Conservation (phyloP, 495 filamentous ascomycete genomes). For the Clavariopsis aquatica region DNA sequence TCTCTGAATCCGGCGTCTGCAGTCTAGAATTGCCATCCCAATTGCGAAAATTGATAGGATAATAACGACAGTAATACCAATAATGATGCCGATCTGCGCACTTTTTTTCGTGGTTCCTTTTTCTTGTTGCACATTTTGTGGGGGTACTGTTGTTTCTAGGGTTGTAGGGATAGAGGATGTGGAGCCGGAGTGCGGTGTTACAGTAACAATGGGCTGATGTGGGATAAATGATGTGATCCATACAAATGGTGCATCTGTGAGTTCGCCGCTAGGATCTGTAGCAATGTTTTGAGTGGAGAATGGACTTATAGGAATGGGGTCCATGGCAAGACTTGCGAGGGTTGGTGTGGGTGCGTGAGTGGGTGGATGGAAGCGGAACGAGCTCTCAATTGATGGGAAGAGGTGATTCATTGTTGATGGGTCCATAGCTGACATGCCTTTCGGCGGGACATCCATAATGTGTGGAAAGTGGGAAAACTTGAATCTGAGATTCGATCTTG, state of each 20-base stretch:
- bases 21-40: neutral
- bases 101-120: neutral
- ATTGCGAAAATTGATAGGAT: slow-evolving; percentile 14
- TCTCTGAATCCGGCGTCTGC: neutral
- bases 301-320: neutral
- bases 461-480: neutral
- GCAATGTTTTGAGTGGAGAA: neutral
- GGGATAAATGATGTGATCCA: slow-evolving; percentile 10
- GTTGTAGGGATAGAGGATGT: neutral
- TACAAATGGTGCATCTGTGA: neutral
- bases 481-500: neutral
- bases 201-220: neutral
- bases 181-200: neutral
- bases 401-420: neutral
- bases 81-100: slow-evolving; percentile 21
- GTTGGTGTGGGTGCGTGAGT: neutral
- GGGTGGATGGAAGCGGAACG: slow-evolving; percentile 13
- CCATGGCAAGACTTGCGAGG: neutral
- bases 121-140: neutral
- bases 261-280: neutral
- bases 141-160: neutral
- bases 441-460: neutral
- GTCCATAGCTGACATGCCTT: neutral
- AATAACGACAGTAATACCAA: slow-evolving; percentile 18
- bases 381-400: slow-evolving; percentile 2